Evolutionary conservation across 2,329 filamentous ascomycete species (phyloP).

Genomic region (Tolypocladium endophyticum): DNA sequence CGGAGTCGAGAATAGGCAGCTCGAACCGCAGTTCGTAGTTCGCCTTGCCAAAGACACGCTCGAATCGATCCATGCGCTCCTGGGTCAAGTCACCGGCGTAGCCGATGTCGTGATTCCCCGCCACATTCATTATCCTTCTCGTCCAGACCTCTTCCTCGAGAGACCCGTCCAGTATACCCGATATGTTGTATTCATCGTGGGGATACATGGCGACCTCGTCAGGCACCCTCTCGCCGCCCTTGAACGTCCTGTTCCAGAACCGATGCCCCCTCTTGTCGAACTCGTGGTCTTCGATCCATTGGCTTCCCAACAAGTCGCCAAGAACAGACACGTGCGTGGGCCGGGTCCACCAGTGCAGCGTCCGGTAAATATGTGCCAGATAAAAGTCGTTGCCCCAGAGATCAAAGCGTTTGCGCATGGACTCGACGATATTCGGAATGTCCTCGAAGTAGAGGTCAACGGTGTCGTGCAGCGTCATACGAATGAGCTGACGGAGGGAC

Average conservation of each 20-base stretch:
- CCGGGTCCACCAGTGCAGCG: constrained; percentile 68
- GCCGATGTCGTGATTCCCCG: constrained; percentile 92
- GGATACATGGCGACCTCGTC: constrained; percentile 42
- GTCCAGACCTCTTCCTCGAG: constrained; percentile 50
- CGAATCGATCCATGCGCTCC: constrained; percentile 70
- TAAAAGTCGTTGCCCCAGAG: constrained; percentile 92
- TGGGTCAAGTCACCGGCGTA: constrained; percentile 84
- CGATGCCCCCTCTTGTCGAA: constrained; percentile 63
- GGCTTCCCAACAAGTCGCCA: constrained; percentile 85
- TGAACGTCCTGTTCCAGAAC: constrained; percentile 75
- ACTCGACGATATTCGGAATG: constrained; percentile 54
- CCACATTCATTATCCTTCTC: constrained; percentile 76
- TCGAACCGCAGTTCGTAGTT: constrained; percentile 83
- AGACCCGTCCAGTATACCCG: constrained; percentile 35
- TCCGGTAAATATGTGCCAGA: constrained; percentile 83
- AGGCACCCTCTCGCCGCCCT: constrained; percentile 52
- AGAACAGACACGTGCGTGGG: constrained; percentile 85
- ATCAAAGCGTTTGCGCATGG: constrained; percentile 70
- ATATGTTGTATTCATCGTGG: constrained; percentile 35
- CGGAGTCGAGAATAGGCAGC: constrained; percentile 34
- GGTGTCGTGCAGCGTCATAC: constrained; percentile 44
- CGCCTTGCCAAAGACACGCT: constrained; percentile 71
- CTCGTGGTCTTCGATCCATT: constrained; percentile 84
- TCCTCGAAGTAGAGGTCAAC: constrained; percentile 58
- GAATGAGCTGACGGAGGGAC: constrained; percentile 40